Base-by-base conservation (phyloP, 805 yeast species). In the Candida schatavii region DNA sequence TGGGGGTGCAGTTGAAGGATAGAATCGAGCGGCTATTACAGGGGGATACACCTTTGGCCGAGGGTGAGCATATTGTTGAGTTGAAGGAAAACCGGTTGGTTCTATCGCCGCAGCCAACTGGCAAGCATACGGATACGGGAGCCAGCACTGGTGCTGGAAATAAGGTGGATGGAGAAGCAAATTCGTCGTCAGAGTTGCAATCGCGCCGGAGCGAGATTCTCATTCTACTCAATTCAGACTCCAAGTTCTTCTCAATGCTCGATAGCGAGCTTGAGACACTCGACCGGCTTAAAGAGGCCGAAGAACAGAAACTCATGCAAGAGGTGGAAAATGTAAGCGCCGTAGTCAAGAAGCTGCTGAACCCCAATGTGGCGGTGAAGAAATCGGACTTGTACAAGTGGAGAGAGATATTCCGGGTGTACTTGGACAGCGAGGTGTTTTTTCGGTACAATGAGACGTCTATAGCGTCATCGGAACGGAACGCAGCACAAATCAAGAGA, bases 401-500 rank as follows among this genome's bases (percentile, higher is more conserved):
- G 91, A 65, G 91, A 44, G 79, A 81, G 51, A 69, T 85, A 7
- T 84, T 85, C 61, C 76, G 72, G 50, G 58, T 75, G 17, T 85
- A 83, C 49, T 69, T 83, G 20, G 90, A 84, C 47, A 72, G 78
- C 19, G 85, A 83, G 47, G 76, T 85, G 25, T 84, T 78, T 47
- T 78, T 81, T 60, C 74, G 72, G 37, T 67, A 71, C 32, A 68
- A 74, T 46, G 84, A 79, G 42, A 50, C 66, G 2, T 38, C 53
- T 3, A 53, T 54, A 28, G 57, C 64, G 22, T 66, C 72, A 3
- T 73, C 77, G 35, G 75, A 75, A 48, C 58, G 77, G 42, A 66
- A 69, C 41, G 58, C 67, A 19, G 71, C 63, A 15, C 70, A 79
- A 47, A 70, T 80, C 43, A 67, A 72, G 51, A 49, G 56, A 39